Evolutionary conservation across 805 yeast species (phyloP), one percentile per base, ranked within the genome.

Genomic region (Teunomyces panamensis): DNA sequence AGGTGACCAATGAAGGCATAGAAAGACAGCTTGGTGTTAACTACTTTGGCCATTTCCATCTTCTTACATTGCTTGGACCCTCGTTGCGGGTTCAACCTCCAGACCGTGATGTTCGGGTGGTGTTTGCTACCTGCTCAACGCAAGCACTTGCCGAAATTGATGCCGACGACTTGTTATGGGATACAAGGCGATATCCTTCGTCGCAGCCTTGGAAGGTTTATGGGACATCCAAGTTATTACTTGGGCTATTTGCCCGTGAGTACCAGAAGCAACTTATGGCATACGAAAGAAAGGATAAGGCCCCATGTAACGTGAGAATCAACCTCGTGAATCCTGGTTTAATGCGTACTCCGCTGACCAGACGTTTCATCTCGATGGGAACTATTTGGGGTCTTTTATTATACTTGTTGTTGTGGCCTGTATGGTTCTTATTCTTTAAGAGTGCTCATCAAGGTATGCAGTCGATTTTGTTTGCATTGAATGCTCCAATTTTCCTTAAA

Each of bases 321-420:
- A 78, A 85, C 49, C 59, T 89, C 46, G 94, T 88, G 4, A 94
- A 94, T 60, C 98, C 99, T 0, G 99, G 99, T 1, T 56, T 91
- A 30, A 87, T 89, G 86, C 78, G 98, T 55, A 83, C 96, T 1
- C 88, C 96, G 2, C 81, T 95, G 24, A 84, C 92, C 34, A 81
- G 94, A 55, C 77, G 97, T 48, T 80, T 84, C 30, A 49, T 89
- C 4, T 81, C 94, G 14, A 77, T 87, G 68, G 97, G 98, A 0
- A 73, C 88, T 0, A 56, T 92, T 2, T 56, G 73, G 54, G 84
- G 89, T 2, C 51, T 90, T 4, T 8, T 89, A 0, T 5, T 74
- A 17, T 84, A 92, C 59, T 50, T 90, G 28, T 6, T 90, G 2
- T 48, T 85, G 37, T 87, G 85, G 71, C 99, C 99, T 8, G 44